Evolutionary conservation across 129 eudicot genomes (phyloP).

Genomic region (Centella asiatica): DNA sequence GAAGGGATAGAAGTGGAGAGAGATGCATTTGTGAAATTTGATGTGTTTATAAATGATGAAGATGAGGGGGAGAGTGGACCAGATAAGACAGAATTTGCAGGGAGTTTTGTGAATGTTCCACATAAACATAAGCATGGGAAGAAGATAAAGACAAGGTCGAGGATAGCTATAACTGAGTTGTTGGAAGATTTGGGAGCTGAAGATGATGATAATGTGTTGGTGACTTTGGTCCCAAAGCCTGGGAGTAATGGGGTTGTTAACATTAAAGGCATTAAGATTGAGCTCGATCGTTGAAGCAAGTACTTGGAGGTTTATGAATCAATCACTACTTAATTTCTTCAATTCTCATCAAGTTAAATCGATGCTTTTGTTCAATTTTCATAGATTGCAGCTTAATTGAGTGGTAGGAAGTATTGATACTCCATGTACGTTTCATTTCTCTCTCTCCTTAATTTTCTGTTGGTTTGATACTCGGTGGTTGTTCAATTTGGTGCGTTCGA

Average conservation of each 20-base stretch:
- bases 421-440: too few relatives aligned
- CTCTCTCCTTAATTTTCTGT: too few relatives aligned
- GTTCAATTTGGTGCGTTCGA: too few relatives aligned
- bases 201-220: constrained; percentile 43
- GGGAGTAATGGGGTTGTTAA: constrained; percentile 16
- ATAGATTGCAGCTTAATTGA: too few relatives aligned
- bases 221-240: constrained; percentile 37
- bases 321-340: not conserved
- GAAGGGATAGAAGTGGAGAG: constrained; percentile 27
- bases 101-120: constrained; percentile 47
- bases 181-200: constrained; percentile 54
- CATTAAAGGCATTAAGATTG: constrained; percentile 28
- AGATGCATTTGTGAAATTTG: constrained; percentile 37
- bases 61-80: constrained; percentile 23
- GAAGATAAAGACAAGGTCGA: constrained; percentile 36
- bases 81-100: constrained; percentile 47
- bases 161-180: constrained; percentile 32
- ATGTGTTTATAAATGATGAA: constrained; percentile 45
- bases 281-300: too few relatives aligned
- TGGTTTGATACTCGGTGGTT: too few relatives aligned
- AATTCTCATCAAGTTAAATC: not conserved
- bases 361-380: too few relatives aligned
- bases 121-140: constrained; percentile 29
- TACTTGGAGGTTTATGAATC: not conserved
- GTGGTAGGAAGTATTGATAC: too few relatives aligned